phyloP scores from a whole-genome alignment of 257 asterid genomes.

The Penstemon newberryi region DNA sequence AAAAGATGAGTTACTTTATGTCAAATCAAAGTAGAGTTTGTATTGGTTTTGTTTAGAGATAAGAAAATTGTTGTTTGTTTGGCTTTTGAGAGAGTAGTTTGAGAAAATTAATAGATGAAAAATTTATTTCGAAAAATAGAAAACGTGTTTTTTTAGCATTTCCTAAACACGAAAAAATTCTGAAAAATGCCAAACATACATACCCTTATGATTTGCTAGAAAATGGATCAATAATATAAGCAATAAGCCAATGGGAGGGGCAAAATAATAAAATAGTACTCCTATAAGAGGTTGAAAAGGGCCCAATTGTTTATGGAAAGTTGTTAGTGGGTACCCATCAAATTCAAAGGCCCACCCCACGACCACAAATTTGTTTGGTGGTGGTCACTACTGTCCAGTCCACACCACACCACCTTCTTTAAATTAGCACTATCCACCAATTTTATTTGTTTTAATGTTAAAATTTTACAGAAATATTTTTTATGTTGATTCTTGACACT shows the following conservation, averaged over 20 bases:
- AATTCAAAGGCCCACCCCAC: conserved; percentile 48
- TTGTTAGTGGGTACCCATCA: conserved; percentile 49
- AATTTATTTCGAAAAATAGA: no score
- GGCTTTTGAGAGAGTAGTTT: no score
- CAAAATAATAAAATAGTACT: no score
- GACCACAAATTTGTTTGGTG: conserved; percentile 30
- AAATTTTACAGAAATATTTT: neutral
- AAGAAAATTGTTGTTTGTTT: no score
- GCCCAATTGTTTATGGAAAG: conserved; percentile 33
- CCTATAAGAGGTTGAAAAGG: conserved; percentile 17
- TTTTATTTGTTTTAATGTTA: neutral
- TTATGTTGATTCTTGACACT: neutral
- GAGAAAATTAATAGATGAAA: no score
- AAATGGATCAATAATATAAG: neutral
- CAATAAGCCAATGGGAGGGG: no score
- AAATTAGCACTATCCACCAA: neutral
- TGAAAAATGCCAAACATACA: no score
- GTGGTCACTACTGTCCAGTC: neutral
- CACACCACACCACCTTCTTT: neutral
- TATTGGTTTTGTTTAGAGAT: no score
- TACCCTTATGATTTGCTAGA: neutral
- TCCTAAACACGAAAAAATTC: no score
- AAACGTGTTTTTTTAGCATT: no score
- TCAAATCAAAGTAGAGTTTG: no score
- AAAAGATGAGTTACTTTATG: no score